A percentile compares a stretch with the other conserved stretches of the same genome.
Conservation (phyloP, 345 rosid genomes). For the Camelina sativa region DNA sequence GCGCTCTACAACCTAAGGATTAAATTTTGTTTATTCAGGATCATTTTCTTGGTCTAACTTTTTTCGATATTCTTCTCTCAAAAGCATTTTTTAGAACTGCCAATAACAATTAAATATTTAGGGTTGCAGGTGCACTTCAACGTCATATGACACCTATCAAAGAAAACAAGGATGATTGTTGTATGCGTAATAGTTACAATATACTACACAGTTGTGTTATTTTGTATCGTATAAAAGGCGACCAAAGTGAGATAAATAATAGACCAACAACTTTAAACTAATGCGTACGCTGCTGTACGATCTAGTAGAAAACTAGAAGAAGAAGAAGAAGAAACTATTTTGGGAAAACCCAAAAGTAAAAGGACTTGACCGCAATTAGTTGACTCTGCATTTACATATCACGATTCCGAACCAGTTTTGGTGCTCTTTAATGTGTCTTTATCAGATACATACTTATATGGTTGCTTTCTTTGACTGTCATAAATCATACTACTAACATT, state of each 20-base stretch:
- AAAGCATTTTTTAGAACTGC: no score
- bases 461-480: slow-evolving; percentile 42
- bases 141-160: slow-evolving; percentile 1
- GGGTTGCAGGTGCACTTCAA: background rate
- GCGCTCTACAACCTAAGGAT: no score
- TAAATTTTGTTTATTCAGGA: no score
- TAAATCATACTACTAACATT: background rate
- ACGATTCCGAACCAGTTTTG: slow-evolving; percentile 39
- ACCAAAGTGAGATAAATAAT: slow-evolving; percentile 19
- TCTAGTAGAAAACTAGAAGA: background rate
- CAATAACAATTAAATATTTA: background rate
- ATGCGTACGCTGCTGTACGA: slow-evolving; percentile 11
- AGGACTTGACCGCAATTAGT: slow-evolving; percentile 34
- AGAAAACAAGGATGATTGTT: background rate
- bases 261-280: slow-evolving; percentile 28
- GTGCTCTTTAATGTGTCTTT: slow-evolving; percentile 5
- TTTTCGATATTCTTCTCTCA: background rate
- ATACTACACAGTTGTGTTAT: background rate
- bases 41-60: background rate
- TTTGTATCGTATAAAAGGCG: slow-evolving; percentile 32
- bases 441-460: slow-evolving; percentile 6
- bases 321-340: slow-evolving; percentile 8
- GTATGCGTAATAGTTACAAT: background rate
- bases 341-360: slow-evolving; percentile 20
- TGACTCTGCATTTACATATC: slow-evolving; percentile 24